Percentiles rank a stretch among this genome's conserved stretches.
phyloP scores from a whole-genome alignment of 106 monocot species.

The Acorus gramineus region DNA sequence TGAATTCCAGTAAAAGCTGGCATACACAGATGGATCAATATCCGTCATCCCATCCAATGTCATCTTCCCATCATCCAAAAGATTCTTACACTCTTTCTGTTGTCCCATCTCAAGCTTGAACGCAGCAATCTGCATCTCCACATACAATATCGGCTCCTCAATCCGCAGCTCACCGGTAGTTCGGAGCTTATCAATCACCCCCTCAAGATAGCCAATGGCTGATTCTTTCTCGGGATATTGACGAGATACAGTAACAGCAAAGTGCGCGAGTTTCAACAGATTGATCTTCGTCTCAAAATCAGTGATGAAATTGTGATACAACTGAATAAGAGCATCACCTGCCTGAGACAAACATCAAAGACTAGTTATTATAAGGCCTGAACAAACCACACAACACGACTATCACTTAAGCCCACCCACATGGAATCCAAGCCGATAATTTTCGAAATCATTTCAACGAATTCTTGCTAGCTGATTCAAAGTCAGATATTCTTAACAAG shows the following conservation, averaged over 20 bases:
- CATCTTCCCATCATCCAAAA: slow-evolving; percentile 81
- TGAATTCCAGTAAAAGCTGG: slow-evolving; percentile 88
- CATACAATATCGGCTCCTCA: slow-evolving; percentile 82
- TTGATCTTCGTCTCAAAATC: slow-evolving; percentile 99
- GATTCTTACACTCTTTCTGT: slow-evolving; percentile 81
- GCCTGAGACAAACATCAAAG: slow-evolving; percentile 33
- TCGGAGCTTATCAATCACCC: slow-evolving; percentile 67
- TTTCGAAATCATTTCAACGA: no score
- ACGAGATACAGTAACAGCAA: slow-evolving; percentile 74
- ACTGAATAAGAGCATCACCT: slow-evolving; percentile 86
- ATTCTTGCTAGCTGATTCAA: no score
- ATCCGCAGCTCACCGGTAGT: slow-evolving; percentile 54
- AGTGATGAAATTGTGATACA: slow-evolving; percentile 95
- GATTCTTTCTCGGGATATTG: slow-evolving; percentile 88
- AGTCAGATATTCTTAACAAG: no score
- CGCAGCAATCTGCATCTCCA: slow-evolving; percentile 89
- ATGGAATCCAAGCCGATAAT: no score
- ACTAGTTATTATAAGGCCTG: no score
- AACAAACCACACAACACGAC: no score
- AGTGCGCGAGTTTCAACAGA: slow-evolving; percentile 93
- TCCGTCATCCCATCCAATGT: slow-evolving; percentile 84
- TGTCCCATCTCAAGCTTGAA: slow-evolving; percentile 71
- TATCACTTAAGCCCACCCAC: no score
- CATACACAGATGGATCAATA: slow-evolving; percentile 94
- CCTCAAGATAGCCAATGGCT: slow-evolving; percentile 83